Base-by-base conservation (phyloP, 805 yeast genomes). In the Monosporozyma aerobia region DNA sequence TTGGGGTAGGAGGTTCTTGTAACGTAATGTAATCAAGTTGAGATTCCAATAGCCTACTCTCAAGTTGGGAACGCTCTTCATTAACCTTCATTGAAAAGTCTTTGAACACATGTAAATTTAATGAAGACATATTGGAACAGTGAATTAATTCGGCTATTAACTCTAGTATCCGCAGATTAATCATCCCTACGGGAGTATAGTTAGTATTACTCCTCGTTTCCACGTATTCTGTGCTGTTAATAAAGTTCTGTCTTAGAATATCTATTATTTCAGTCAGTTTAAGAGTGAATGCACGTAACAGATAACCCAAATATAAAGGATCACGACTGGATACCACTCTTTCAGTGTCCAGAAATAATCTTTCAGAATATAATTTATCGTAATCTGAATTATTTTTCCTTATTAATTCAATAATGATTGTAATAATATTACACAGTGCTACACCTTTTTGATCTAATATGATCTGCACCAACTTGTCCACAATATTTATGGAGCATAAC, bases 341-440 rank as follows among this genome's bases (percentile, higher is more conserved):
- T 43, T 43, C 45, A 5, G 32, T 43, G 13, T 43, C 45, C 14
- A 43, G 25, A 43, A 23, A 23, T 13, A 43, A 43, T 23, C 30
- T 43, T 11, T 43, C 45, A 43, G 45, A 43, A 58, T 94, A 88
- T 41, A 87, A 82, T 37, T 82, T 77, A 67, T 94, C 99, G 69
- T 92, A 94, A 69, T 94, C 99, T 0, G 97, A 88, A 65, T 94
- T 94, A 65, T 94, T 94, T 64, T 94, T 94, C 61, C 99, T 78
- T 54, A 94, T 94, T 44, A 94, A 77, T 68, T 94, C 99, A 57
- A 94, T 92, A 13, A 94, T 81, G 22, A 94, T 87, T 5, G 97
- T 90, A 10, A 94, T 97, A 50, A 95, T 90, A 53, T 89, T 88
- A 40, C 90, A 85, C 51, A 94, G 74, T 0, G 97, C 96, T 50